A percentile compares a stretch with the other conserved stretches of the same genome.
phyloP scores from a whole-genome alignment of 495 filamentous ascomycete species.

The Poronia punctata region DNA sequence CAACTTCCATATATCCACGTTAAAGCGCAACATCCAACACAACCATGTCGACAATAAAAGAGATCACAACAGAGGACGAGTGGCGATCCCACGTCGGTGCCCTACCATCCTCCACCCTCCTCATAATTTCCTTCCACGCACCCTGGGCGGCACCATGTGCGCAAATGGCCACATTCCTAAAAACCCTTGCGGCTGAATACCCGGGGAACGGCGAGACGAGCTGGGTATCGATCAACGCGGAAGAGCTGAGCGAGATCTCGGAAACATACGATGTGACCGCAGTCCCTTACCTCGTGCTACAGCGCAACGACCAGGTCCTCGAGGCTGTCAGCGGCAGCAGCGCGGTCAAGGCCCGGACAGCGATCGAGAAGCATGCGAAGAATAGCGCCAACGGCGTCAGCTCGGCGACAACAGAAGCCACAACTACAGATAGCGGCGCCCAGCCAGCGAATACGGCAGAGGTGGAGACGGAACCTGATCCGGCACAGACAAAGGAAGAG shows the following conservation, averaged over 20 bases:
- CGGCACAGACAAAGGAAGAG: constrained; percentile 65
- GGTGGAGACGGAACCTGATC: constrained; percentile 27
- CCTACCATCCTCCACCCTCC: constrained; percentile 58
- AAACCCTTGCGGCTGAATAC: constrained; percentile 76
- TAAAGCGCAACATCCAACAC: neutral
- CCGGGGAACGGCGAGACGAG: constrained; percentile 55
- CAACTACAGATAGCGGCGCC: constrained; percentile 18
- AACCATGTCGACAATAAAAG: constrained; percentile 63
- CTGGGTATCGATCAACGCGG: constrained; percentile 85
- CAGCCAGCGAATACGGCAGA: constrained; percentile 21
- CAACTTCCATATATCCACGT: neutral
- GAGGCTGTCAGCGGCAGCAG: constrained; percentile 85
- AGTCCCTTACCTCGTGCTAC: constrained; percentile 83
- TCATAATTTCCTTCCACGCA: constrained; percentile 87
- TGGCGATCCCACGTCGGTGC: constrained; percentile 60
- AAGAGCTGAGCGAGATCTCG: constrained; percentile 79
- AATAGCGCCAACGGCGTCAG: constrained; percentile 10
- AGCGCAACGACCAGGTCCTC: constrained; percentile 61
- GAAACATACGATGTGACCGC: constrained; percentile 89
- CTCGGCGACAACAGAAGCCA: constrained; percentile 26
- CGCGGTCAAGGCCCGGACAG: constrained; percentile 68
- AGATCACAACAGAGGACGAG: constrained; percentile 60
- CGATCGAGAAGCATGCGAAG: constrained; percentile 67
- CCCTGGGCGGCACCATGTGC: constrained; percentile 95
- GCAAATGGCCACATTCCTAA: constrained; percentile 84